Base-by-base conservation (phyloP, 805 yeast genomes). In the Komagataella populi region DNA sequence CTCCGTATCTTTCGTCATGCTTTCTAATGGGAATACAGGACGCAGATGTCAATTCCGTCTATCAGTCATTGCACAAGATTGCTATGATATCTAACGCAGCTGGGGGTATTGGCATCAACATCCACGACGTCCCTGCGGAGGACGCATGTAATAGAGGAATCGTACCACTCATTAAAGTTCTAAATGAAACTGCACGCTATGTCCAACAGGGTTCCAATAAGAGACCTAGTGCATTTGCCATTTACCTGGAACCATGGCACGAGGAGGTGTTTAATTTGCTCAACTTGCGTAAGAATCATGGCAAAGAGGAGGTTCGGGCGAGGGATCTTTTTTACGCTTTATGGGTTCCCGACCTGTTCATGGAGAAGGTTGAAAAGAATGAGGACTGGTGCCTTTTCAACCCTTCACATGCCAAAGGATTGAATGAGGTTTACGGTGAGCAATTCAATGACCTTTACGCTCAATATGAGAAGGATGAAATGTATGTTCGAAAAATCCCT, bases 181-280 rank as follows among this genome's bases (percentile, higher is more conserved):
- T 83, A 71, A 91, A 91, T 72, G 85, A 88, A 69, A 89, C 98
- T 23, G 98, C 99, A 17, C 79, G 96, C 59, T 91, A 90, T 62
- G 98, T 91, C 46, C 98, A 91, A 61, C 99, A 91, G 73, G 99
- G 99, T 55, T 98, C 98, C 52, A 91, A 91, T 70, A 90, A 90
- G 68, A 76, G 99, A 61, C 99, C 99, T 0, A 98, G 98, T 55
- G 99, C 99, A 3, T 86, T 91, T 67, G 96, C 96, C 43, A 69
- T 89, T 44, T 91, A 90, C 68, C 66, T 91, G 44, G 99, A 91
- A 69, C 97, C 99, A 52, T 91, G 99, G 99, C 99, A 91, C 64
- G 78, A 85, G 8, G 99, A 91, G 60, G 75, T 91, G 43, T 84
- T 87, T 65, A 96, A 86, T 54, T 84, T 91, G 60, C 67, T 91